phyloP scores from a whole-genome alignment of 352 stramenopile genomes.

The Pythium monospermum region DNA sequence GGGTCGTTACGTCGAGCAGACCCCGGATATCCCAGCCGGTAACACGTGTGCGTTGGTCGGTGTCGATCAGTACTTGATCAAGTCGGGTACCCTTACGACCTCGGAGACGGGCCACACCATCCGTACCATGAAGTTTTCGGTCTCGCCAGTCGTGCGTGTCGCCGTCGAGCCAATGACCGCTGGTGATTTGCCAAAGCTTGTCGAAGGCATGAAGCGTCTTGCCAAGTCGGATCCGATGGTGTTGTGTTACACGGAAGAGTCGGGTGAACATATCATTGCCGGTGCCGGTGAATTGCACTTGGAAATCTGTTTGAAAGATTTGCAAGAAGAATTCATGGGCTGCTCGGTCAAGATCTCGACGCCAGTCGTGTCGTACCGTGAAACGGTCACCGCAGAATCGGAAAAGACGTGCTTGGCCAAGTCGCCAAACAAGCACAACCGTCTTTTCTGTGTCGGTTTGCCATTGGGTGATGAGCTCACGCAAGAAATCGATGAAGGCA shows the following conservation, averaged over 20 bases:
- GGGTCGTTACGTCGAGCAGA: constrained; percentile 97
- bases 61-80: constrained; percentile 99
- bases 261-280: constrained; percentile 99
- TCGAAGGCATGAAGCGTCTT: constrained; percentile 99
- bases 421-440: constrained; percentile 99
- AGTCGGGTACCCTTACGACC: constrained; percentile 99
- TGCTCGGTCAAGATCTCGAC: constrained; percentile 98
- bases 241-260: constrained; percentile 99
- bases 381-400: constrained; percentile 96
- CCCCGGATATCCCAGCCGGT: constrained; percentile 97
- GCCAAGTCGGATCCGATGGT: constrained; percentile 99
- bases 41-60: constrained; percentile 99
- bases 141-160: constrained; percentile 99
- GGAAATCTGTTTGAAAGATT: constrained; percentile 99
- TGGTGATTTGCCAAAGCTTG: constrained; percentile 98
- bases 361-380: constrained; percentile 99
- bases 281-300: constrained; percentile 98
- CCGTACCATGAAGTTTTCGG: constrained; percentile 99
- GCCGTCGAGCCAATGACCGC: constrained; percentile 99
- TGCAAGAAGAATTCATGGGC: constrained; percentile 99
- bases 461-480: constrained; percentile 93
- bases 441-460: constrained; percentile 95
- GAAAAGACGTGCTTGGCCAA: constrained; percentile 97
- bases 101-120: constrained; percentile 97
- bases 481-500: constrained; percentile 96